Evolutionary conservation across 805 yeast genomes (phyloP).

Genomic region (Myxozyma mucilagina): DNA sequence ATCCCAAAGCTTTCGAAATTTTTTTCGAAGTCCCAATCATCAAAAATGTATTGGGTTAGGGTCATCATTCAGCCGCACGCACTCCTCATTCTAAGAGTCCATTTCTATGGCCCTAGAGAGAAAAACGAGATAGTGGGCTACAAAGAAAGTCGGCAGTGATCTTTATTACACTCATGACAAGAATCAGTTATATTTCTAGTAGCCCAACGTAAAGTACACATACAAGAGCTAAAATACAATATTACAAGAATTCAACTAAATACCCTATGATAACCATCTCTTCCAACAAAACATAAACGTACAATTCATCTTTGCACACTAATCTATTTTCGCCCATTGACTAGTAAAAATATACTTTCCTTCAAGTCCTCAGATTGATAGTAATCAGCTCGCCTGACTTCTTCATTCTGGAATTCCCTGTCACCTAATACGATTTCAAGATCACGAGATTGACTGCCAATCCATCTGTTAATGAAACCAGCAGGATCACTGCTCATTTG

Average conservation of each 20-base stretch:
- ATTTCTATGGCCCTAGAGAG: too few relatives aligned
- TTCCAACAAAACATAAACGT: too few relatives aligned
- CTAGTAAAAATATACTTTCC: conserved; percentile 64
- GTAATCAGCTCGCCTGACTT: conserved; percentile 79
- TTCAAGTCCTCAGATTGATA: conserved; percentile 71
- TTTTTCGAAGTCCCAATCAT: conserved; percentile 5
- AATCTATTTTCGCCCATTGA: conserved; percentile 14
- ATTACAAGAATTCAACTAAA: neutral
- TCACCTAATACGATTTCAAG: conserved; percentile 86
- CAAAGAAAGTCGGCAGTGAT: neutral
- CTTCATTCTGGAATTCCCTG: conserved; percentile 84
- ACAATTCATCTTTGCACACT: too few relatives aligned
- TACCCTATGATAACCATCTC: neutral
- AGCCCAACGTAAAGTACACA: neutral
- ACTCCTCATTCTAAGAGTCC: neutral
- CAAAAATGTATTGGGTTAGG: conserved; percentile 2
- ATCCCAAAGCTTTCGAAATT: neutral
- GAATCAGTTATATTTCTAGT: neutral
- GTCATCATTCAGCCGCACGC: neutral
- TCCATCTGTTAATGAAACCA: conserved; percentile 68
- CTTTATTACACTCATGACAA: neutral
- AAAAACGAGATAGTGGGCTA: too few relatives aligned
- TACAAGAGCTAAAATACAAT: neutral
- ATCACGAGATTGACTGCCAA: conserved; percentile 78
- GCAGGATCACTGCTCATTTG: conserved; percentile 77